Conservation (phyloP, 2,329 filamentous ascomycete genomes). For the Hypocrella siamensis region DNA sequence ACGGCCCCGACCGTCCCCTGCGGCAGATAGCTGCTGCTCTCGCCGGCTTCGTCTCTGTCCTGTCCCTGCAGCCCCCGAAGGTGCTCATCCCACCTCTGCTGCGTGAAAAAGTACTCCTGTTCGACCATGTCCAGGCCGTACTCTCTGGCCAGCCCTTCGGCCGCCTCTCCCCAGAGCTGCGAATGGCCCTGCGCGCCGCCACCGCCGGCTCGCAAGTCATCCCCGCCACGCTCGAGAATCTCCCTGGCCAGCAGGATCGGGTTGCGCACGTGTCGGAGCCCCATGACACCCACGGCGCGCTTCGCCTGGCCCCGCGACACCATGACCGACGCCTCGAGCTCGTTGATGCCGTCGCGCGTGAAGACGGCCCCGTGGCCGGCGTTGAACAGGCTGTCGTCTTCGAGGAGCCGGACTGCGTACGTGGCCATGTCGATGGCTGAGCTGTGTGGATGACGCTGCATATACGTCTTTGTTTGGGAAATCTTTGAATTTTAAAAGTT, state of each 20-base stretch:
- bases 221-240: slow-evolving; percentile 52
- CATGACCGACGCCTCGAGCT: slow-evolving; percentile 81
- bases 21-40: slow-evolving; percentile 42
- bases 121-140: slow-evolving; percentile 61
- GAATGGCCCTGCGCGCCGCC: slow-evolving; percentile 51
- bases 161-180: slow-evolving; percentile 49
- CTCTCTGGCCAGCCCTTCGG: slow-evolving; percentile 49
- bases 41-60: neutral
- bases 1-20: slow-evolving; percentile 79
- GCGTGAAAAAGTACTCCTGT: slow-evolving; percentile 63
- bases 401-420: slow-evolving; percentile 58
- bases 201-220: slow-evolving; percentile 32
- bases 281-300: slow-evolving; percentile 62
- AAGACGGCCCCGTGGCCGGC: slow-evolving; percentile 74
- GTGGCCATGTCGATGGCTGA: slow-evolving; percentile 60
- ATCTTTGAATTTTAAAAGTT: too few relatives aligned
- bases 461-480: slow-evolving; percentile 12
- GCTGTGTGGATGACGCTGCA: neutral
- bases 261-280: slow-evolving; percentile 59
- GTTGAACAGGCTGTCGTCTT: slow-evolving; percentile 75
- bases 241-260: slow-evolving; percentile 60
- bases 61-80: slow-evolving; percentile 38
- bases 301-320: slow-evolving; percentile 59
- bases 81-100: slow-evolving; percentile 67
- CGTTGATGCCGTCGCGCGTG: slow-evolving; percentile 65